phyloP scores from a whole-genome alignment of 805 yeast genomes.

The Ogataea philodendri region DNA sequence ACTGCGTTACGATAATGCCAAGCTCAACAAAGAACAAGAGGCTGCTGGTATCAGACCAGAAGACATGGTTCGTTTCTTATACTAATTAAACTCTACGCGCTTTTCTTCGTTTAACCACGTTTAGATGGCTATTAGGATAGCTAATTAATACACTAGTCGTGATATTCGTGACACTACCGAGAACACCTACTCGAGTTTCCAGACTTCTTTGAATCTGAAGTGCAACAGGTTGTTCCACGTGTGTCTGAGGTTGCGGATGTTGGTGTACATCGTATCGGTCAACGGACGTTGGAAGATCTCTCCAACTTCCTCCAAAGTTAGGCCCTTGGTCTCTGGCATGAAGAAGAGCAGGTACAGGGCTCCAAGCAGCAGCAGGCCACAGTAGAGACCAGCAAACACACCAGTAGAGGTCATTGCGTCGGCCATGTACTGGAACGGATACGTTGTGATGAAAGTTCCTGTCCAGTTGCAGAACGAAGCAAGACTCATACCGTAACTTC shows the following conservation, averaged over 20 bases:
- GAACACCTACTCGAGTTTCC: slow-evolving; percentile 2
- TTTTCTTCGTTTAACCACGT: too few species aligned
- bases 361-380: slow-evolving; percentile 60
- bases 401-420: slow-evolving; percentile 66
- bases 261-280: slow-evolving; percentile 9
- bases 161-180: background rate
- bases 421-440: slow-evolving; percentile 59
- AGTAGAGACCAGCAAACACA: slow-evolving; percentile 61
- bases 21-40: too few species aligned
- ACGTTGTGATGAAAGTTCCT: slow-evolving; percentile 67
- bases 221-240: slow-evolving; percentile 14
- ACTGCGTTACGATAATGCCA: slow-evolving; percentile 13
- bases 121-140: too few species aligned
- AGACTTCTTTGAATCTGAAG: slow-evolving; percentile 11
- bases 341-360: slow-evolving; percentile 48
- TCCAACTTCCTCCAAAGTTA: slow-evolving; percentile 72
- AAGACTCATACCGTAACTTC: slow-evolving; percentile 64
- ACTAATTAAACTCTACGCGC: slow-evolving; percentile 8
- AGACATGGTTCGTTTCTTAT: too few species aligned
- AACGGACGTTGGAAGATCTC: slow-evolving; percentile 54
- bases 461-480: slow-evolving; percentile 55
- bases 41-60: too few species aligned
- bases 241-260: slow-evolving; percentile 9
- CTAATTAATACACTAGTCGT: too few species aligned
- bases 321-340: slow-evolving; percentile 76